Evolutionary conservation across 2,329 filamentous ascomycete species (phyloP), one percentile per base, ranked within the genome.

Genomic region (Hypoxylon sp.): DNA sequence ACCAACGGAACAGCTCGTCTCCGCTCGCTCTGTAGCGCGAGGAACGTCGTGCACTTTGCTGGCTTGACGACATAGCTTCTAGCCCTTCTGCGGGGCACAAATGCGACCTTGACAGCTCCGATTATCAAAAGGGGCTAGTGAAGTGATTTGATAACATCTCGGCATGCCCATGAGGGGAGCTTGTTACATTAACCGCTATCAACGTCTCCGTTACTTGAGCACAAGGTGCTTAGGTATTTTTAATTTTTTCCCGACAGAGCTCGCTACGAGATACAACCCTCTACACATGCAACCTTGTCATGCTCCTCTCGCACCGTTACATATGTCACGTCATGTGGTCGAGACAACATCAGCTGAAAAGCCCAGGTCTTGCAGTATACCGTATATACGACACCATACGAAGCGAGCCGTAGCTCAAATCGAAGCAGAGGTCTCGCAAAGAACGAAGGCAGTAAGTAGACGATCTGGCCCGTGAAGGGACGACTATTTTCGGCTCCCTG

Each of bases 81-180:
- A 58, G 52, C 67, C 65, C 68, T 68, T 68, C 67, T 52, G 66
- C 64, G 70, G 70, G 70, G 67, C 62, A 48, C 8, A 32, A 46
- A 68, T 70, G 63, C 58, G 54, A 71, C 70, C 55, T 61, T 38
- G 46, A 33, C 6, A 65, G 61, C 68, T 71, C 64, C 61, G 62
- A 48, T 56, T 61, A 28, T 64, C 68, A 33, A 69, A 66, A 55
- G 8, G 46, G 61, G 46, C 52, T 56, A 64, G 55, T 42, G 26
- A 54, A 50, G 30, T 55, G 49, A 55, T n/a, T 59, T 56, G 44
- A 51, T 64, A 56, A 36, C 22, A 53, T 52, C 48, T 61, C 57
- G 57, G 66, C 57, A 48, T 61, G 59, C 53, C 59, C 50, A 30
- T 54, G 56, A 71, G 58, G 57, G 65, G 67, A 67, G 64, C 30